Evolutionary conservation across 2,329 filamentous ascomycete genomes (phyloP).

Genomic region (Aureobasidium sp.): DNA sequence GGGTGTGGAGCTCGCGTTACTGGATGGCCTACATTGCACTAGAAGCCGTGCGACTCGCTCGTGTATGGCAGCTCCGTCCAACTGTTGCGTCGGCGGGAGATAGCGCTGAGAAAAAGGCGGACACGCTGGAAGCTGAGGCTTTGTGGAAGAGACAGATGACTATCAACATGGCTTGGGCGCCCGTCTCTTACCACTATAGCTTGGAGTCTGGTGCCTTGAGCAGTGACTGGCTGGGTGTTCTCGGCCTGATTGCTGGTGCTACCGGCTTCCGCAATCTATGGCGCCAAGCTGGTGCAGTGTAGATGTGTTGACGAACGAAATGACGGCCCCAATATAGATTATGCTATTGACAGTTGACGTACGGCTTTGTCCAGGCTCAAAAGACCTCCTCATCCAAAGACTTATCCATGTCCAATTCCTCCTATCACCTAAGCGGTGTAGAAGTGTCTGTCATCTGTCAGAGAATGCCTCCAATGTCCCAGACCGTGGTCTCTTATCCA

Average conservation of each 20-base stretch:
- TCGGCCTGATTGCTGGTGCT: conserved; percentile 13
- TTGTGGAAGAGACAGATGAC: conserved; percentile 15
- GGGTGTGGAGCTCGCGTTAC: conserved; percentile 65
- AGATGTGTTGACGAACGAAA: not conserved
- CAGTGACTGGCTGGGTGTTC: conserved; percentile 13
- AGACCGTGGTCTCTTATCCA: no score
- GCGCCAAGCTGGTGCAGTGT: conserved; percentile 1
- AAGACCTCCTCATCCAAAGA: not conserved
- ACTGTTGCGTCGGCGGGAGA: conserved; percentile 26
- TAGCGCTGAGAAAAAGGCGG: conserved; percentile 36
- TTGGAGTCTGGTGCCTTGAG: conserved; percentile 14
- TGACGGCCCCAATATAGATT: not conserved
- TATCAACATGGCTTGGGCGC: conserved; percentile 16
- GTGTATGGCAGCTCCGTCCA: conserved; percentile 34
- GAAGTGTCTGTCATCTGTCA: not conserved
- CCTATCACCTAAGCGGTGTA: not conserved
- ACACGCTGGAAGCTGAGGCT: conserved; percentile 19
- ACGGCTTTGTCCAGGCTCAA: not conserved
- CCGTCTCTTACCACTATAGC: conserved; percentile 17
- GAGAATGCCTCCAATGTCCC: not conserved
- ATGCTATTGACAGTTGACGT: not conserved
- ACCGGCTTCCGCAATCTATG: conserved; percentile 16
- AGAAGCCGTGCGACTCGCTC: conserved; percentile 59
- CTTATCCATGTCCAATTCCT: not conserved
- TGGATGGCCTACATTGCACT: conserved; percentile 73